Evolutionary conservation across 371 early-diverging fungal species (phyloP).

Genomic region (Batkoa obscura): DNA sequence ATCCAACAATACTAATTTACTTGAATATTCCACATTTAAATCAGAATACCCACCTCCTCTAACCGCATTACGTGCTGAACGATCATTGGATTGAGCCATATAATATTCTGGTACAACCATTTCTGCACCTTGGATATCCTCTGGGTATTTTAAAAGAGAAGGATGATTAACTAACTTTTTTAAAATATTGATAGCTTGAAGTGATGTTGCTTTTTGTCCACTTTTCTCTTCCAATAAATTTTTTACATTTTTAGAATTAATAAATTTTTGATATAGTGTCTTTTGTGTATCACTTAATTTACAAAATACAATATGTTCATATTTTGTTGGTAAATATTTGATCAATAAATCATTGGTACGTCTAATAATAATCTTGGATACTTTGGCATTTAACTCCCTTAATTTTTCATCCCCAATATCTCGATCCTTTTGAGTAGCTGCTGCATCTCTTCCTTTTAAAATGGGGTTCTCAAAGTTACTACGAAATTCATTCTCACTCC

Average conservation of each 20-base stretch:
- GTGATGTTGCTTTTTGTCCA: constrained; percentile 33
- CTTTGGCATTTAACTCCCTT: constrained; percentile 59
- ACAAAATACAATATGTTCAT: constrained; percentile 93
- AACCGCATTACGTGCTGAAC: constrained; percentile 12
- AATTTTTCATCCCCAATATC: constrained; percentile 69
- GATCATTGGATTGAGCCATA: neutral
- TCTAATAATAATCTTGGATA: constrained; percentile 85
- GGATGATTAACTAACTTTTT: constrained; percentile 95
- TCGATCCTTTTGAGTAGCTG: constrained; percentile 67
- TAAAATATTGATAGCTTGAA: constrained; percentile 75
- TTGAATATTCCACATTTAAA: constrained; percentile 55
- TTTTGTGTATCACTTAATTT: constrained; percentile 54
- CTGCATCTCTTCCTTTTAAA: constrained; percentile 79
- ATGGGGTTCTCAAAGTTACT: constrained; percentile 86
- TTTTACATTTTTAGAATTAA: constrained; percentile 60
- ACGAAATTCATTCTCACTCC: constrained; percentile 76
- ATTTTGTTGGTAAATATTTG: constrained; percentile 88
- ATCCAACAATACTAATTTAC: constrained; percentile 75
- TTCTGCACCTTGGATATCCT: constrained; percentile 46
- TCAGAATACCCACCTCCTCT: too few relatives aligned
- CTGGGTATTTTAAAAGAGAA: constrained; percentile 44
- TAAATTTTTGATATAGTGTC: constrained; percentile 59
- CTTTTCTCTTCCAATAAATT: constrained; percentile 20
- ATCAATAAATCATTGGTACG: constrained; percentile 86
- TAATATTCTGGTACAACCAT: constrained; percentile 20